Base-by-base conservation (phyloP, 306 rosid genomes). In the Malus sylvestris region DNA sequence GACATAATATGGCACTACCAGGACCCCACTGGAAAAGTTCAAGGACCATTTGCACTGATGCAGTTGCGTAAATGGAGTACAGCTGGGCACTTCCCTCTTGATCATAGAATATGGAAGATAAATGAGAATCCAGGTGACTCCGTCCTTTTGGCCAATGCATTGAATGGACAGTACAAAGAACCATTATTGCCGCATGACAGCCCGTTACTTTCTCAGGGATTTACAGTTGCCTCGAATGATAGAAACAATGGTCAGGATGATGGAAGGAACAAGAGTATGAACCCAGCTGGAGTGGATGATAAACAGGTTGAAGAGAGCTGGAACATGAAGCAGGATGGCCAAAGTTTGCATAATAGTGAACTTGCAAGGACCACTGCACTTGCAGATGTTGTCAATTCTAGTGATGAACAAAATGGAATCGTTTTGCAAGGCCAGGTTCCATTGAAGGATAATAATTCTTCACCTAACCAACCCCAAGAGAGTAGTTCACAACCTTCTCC, bases 11-110 rank as follows among this genome's bases (percentile, higher is more conserved):
- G 99, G 99, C 88, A 88, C 81, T 96, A 96, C 82, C 91, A 71
- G 81, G 99, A 96, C 80, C 96, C 96, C 22, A 44, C 86, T 80
- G 98, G 98, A 80, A 93, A 89, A 81, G 67, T 87, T 85, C 97
- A 89, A 84, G 99, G 99, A 64, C 99, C 97, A 55, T 92, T 93
- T 85, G 76, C 91, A 70, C 76, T 89, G 88, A 52, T 55, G 70
- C 94, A 87, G 76, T 80, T 96, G 81, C 86, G 81, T 65, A 91
- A 88, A 79, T 96, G 99, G 99, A 85, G 62, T 74, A 64, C 67
- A 35, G 82, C 77, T 72, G 96, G 97, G 32, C 80, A 55, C 82
- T 93, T 96, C 81, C 95, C 99, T 82, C 77, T 82, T 57, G 86
- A 91, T 78, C 86, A 88, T 78, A 86, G 85, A 86, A 79, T 96